These are phyloP conservation scores for Mycocentrospora acerina DNA, from an alignment of 2,329 filamentous ascomycete genomes.

Conservation along the genomic window DNA sequence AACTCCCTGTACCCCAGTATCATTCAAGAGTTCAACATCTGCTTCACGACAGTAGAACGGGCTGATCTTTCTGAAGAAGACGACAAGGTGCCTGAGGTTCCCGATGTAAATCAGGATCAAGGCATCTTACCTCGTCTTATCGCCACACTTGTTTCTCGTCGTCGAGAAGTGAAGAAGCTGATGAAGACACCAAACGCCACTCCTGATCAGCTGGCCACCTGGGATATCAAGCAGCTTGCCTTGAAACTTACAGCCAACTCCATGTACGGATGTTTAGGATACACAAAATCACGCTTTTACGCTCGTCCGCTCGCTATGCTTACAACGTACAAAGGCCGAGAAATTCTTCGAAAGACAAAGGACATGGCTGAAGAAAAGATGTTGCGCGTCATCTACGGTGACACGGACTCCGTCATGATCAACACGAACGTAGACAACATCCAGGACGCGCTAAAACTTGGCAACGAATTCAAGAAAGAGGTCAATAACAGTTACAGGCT, in stretches of 20 bases:
- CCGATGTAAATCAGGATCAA: slow-evolving; percentile 68
- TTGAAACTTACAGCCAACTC: slow-evolving; percentile 98
- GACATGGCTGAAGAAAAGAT: slow-evolving; percentile 89
- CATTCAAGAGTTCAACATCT: slow-evolving; percentile 99
- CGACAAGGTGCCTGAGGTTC: slow-evolving; percentile 86
- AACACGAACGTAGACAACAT: slow-evolving; percentile 97
- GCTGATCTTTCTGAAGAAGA: slow-evolving; percentile 72
- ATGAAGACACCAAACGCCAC: slow-evolving; percentile 95
- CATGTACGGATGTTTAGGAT: slow-evolving; percentile 98
- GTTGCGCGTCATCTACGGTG: slow-evolving; percentile 95
- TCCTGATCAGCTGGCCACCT: slow-evolving; percentile 82
- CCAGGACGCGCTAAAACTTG: slow-evolving; percentile 84
- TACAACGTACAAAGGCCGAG: slow-evolving; percentile 94
- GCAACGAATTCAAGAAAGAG: slow-evolving; percentile 89
- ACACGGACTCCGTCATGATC: slow-evolving; percentile 99
- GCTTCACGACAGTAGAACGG: slow-evolving; percentile 95
- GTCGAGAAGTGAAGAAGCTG: slow-evolving; percentile 88
- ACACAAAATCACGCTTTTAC: slow-evolving; percentile 96
- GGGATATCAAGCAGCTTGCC: slow-evolving; percentile 97
- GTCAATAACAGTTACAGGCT: slow-evolving; percentile 93
- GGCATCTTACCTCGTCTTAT: slow-evolving; percentile 91
- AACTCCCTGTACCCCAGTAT: slow-evolving; percentile 98
- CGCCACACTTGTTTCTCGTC: slow-evolving; percentile 82
- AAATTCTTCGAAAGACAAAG: slow-evolving; percentile 95
- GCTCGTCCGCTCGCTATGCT: slow-evolving; percentile 91